Evolutionary conservation across 2,329 filamentous ascomycete species (phyloP).

Genomic region (Pleomassaria siparia): DNA sequence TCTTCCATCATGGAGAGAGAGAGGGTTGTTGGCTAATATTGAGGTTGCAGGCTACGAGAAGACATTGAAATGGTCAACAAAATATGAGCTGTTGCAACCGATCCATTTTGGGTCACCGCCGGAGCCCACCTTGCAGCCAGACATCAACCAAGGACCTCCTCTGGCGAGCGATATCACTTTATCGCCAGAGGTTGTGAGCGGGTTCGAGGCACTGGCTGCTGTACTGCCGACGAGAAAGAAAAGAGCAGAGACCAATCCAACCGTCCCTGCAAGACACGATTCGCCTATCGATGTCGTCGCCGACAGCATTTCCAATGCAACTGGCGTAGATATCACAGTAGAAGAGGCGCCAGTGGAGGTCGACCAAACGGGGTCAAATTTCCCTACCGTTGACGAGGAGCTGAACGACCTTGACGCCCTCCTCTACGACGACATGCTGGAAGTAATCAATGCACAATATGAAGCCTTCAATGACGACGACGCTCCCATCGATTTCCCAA

Average conservation of each 20-base stretch:
- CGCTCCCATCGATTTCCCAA: constrained; percentile 28
- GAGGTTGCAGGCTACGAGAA: constrained; percentile 40
- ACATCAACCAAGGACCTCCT: constrained; percentile 9
- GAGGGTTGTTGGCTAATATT: neutral
- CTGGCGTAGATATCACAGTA: constrained; percentile 23
- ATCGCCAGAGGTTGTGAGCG: constrained; percentile 33
- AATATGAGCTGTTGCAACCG: constrained; percentile 50
- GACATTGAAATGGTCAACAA: constrained; percentile 52
- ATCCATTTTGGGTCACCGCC: constrained; percentile 25
- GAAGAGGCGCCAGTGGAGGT: constrained; percentile 29
- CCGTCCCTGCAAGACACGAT: constrained; percentile 14
- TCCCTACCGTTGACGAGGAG: constrained; percentile 29
- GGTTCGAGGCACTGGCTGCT: constrained; percentile 41
- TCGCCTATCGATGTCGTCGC: constrained; percentile 23
- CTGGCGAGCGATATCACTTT: constrained; percentile 17
- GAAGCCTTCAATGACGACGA: constrained; percentile 29
- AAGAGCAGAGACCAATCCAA: constrained; percentile 14
- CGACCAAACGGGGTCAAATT: no score
- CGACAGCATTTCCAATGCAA: constrained; percentile 21
- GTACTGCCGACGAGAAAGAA: constrained; percentile 36
- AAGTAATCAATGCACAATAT: constrained; percentile 22
- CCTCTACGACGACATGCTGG: constrained; percentile 27
- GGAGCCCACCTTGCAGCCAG: constrained; percentile 14
- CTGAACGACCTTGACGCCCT: constrained; percentile 24
- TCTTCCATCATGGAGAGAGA: neutral